Evolutionary conservation across 352 stramenopile species (phyloP).

Genomic region (Phytophthora sojae): DNA sequence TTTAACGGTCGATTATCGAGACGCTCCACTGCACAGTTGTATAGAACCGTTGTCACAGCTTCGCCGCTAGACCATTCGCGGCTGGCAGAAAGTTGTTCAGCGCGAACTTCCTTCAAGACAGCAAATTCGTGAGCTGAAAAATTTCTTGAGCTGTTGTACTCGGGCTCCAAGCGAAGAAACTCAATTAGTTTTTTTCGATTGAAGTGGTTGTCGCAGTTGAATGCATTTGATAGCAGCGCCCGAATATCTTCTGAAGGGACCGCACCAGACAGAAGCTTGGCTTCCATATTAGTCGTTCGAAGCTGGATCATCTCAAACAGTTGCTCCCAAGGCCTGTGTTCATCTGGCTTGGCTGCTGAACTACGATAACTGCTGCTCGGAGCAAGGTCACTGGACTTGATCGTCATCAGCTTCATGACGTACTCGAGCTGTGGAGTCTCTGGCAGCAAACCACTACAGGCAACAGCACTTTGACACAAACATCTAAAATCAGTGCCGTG

Average conservation of each 20-base stretch:
- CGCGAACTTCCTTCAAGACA: conserved; percentile 16
- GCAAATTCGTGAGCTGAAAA: conserved; percentile 10
- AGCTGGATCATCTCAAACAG: conserved; percentile 9
- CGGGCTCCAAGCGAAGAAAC: conserved; percentile 5
- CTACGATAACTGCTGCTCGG: not conserved
- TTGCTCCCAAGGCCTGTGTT: not conserved
- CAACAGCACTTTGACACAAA: conserved; percentile 3
- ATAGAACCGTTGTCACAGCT: conserved; percentile 5
- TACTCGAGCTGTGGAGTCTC: not conserved
- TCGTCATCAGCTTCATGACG: not conserved
- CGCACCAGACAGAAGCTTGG: conserved; percentile 1
- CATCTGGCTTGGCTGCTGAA: not conserved
- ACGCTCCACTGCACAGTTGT: conserved; percentile 5
- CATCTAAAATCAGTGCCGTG: conserved; percentile 7
- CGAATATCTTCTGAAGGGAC: conserved; percentile 7
- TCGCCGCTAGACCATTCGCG: not conserved
- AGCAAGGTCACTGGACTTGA: not conserved
- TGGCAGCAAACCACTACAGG: not conserved
- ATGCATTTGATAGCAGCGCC: not conserved
- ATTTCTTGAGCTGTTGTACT: conserved; percentile 3
- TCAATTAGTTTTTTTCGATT: not conserved
- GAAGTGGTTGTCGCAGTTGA: not conserved
- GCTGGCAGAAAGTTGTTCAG: conserved; percentile 5
- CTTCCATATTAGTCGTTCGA: not conserved
- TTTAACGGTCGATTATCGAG: conserved; percentile 2